Evolutionary conservation across 257 asterid genomes (phyloP).

Genomic region (Apocynum venetum): DNA sequence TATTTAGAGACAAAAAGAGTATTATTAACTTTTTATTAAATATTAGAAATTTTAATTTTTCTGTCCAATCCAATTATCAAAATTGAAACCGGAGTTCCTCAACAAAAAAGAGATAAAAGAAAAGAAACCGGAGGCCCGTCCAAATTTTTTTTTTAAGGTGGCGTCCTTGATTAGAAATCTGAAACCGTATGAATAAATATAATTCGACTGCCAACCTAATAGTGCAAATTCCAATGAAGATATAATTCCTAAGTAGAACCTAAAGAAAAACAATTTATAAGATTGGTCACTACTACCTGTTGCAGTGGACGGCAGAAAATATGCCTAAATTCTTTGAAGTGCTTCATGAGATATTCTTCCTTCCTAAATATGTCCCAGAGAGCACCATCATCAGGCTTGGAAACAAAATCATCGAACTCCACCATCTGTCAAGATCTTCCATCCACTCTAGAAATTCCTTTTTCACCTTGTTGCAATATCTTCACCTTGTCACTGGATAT

Average conservation of each 20-base stretch:
- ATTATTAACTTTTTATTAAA: no score
- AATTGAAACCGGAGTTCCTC: no score
- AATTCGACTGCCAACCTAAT: no score
- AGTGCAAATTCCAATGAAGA: background rate
- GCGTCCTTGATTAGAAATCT: no score
- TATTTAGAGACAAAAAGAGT: no score
- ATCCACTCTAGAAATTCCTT: slow-evolving; percentile 19
- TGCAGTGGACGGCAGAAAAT: slow-evolving; percentile 41
- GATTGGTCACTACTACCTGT: slow-evolving; percentile 41
- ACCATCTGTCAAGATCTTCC: background rate
- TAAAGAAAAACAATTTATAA: background rate
- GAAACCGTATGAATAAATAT: no score
- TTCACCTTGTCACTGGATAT: slow-evolving; percentile 15
- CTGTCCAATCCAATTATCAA: no score
- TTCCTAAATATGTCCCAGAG: slow-evolving; percentile 95
- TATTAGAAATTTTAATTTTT: no score
- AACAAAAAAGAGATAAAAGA: no score
- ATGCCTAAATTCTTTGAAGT: slow-evolving; percentile 41
- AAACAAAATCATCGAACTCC: background rate
- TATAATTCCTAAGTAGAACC: background rate
- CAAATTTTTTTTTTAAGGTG: no score
- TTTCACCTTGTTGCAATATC: slow-evolving; percentile 27
- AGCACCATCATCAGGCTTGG: slow-evolving; percentile 45
- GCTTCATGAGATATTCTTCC: slow-evolving; percentile 47
- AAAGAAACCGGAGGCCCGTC: no score